Conservation (phyloP, 2,329 filamentous ascomycete species). For the Massarina eburnea region DNA sequence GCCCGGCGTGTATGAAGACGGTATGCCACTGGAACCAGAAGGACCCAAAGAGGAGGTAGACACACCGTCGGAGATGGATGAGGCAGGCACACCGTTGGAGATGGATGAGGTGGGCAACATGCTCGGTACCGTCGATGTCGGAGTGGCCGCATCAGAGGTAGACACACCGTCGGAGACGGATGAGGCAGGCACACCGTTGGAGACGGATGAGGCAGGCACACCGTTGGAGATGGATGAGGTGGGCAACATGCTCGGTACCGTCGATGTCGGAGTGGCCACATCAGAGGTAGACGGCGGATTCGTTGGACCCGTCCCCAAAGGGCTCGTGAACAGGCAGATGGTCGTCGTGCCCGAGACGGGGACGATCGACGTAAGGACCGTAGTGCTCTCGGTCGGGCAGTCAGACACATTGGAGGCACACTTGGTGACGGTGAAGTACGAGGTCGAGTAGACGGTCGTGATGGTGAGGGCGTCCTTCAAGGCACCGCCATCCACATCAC, state of each 20-base stretch:
- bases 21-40: neutral
- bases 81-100: neutral
- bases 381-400: conserved; percentile 40
- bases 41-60: no score
- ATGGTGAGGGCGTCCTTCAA: conserved; percentile 28
- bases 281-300: neutral
- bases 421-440: conserved; percentile 35
- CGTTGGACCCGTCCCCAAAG: neutral
- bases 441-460: conserved; percentile 18
- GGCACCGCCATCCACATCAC: neutral
- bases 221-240: neutral
- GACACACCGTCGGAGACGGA: neutral
- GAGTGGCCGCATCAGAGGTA: neutral
- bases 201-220: neutral
- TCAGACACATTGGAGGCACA: conserved; percentile 30
- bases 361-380: conserved; percentile 43
- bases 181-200: neutral
- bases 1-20: neutral
- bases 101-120: neutral
- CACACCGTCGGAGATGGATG: no score
- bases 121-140: neutral
- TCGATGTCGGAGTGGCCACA: neutral
- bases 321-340: conserved; percentile 6
- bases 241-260: neutral
- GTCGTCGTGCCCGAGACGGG: conserved; percentile 33